These are phyloP conservation scores for Larix kaempferi DNA, from an alignment of 75 land plant genomes.

Conservation along the genomic window DNA sequence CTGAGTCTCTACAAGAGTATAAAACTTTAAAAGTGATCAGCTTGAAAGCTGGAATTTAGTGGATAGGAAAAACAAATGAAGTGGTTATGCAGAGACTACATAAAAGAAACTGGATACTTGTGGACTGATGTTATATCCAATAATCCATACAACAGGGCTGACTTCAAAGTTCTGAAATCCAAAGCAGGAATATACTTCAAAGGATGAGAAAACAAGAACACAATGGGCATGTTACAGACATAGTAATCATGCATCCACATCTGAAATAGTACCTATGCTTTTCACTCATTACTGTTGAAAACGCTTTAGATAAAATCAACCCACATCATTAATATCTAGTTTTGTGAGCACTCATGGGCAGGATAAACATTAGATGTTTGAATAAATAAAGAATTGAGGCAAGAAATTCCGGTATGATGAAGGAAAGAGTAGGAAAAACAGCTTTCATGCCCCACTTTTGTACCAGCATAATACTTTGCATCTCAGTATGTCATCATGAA, in stretches of 20 bases:
- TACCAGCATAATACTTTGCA: slow-evolving; percentile 69
- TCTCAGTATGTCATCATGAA: slow-evolving; percentile 53
- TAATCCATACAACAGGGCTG: background rate
- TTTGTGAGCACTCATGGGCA: background rate
- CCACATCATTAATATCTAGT: background rate
- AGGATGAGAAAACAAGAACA: background rate
- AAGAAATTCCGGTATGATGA: background rate
- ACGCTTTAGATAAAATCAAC: background rate
- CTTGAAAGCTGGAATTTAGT: background rate
- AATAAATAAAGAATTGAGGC: slow-evolving; percentile 5
- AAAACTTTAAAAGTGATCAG: background rate
- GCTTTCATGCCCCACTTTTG: slow-evolving; percentile 16
- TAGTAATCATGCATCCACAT: background rate
- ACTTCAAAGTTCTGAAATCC: background rate
- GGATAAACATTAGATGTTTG: background rate
- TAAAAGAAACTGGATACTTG: background rate
- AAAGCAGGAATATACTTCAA: background rate
- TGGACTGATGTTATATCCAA: background rate
- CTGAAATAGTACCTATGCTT: background rate
- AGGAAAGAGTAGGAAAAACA: background rate
- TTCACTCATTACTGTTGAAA: background rate
- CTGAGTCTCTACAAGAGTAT: background rate
- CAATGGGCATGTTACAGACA: background rate
- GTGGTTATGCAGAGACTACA: background rate
- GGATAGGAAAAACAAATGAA: background rate